phyloP scores from a whole-genome alignment of 371 early-diverging fungal genomes.

The Syncephalis fuscata region DNA sequence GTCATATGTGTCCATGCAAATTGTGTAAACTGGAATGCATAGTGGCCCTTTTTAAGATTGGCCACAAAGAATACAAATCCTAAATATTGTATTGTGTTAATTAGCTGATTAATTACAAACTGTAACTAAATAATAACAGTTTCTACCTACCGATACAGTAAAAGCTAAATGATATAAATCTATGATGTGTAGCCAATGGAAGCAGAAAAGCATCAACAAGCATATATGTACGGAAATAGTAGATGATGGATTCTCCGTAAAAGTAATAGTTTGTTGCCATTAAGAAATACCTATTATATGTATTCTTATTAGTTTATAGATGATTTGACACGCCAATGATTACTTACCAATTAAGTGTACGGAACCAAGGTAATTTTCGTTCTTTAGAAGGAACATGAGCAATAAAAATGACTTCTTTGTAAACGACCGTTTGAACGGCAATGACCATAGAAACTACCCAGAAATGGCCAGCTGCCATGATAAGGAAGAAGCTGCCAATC shows the following conservation, averaged over 20 bases:
- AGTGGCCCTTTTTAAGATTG: slow-evolving; percentile 79
- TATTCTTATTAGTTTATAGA: background rate
- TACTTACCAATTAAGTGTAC: slow-evolving; percentile 78
- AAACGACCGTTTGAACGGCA: slow-evolving; percentile 59
- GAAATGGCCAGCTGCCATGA: slow-evolving; percentile 64
- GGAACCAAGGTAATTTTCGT: slow-evolving; percentile 77
- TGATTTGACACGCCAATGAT: background rate
- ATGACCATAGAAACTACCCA: slow-evolving; percentile 71
- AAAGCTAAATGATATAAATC: slow-evolving; percentile 80
- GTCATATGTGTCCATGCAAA: slow-evolving; percentile 96
- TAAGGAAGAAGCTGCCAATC: slow-evolving; percentile 64
- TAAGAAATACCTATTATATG: slow-evolving; percentile 49
- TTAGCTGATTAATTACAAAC: background rate
- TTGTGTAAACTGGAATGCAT: slow-evolving; percentile 79
- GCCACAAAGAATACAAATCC: slow-evolving; percentile 89
- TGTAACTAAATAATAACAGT: background rate
- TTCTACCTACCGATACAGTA: slow-evolving; percentile 54
- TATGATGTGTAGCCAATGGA: slow-evolving; percentile 82
- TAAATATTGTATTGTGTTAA: slow-evolving; percentile 7
- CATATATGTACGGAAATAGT: slow-evolving; percentile 62
- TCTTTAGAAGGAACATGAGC: slow-evolving; percentile 70
- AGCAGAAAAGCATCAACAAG: slow-evolving; percentile 64
- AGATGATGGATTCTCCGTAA: slow-evolving; percentile 84
- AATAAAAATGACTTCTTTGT: slow-evolving; percentile 82
- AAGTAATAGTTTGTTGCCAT: slow-evolving; percentile 77